Percentiles rank a stretch among this genome's conserved stretches.
These are phyloP conservation scores for Stephanodiscus minutulus DNA, from an alignment of 108 stramenopile species.

Conservation along the genomic window DNA sequence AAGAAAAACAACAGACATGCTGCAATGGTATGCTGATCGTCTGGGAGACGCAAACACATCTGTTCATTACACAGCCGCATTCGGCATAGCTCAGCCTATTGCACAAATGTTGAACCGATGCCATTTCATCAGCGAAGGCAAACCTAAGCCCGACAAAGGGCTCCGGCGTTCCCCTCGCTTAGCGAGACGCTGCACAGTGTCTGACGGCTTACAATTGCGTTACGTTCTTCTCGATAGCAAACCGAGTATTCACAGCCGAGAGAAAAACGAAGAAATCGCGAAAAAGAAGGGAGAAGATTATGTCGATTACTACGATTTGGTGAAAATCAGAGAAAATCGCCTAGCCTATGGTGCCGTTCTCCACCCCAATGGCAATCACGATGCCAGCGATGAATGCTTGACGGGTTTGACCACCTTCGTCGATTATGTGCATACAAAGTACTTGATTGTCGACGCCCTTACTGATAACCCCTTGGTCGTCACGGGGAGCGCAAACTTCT, in stretches of 20 bases:
- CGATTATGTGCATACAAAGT: conserved; percentile 44
- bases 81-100: conserved; percentile 36
- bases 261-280: conserved; percentile 20
- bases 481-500: conserved; percentile 47
- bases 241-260: conserved; percentile 31
- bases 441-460: conserved; percentile 37
- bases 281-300: conserved; percentile 29
- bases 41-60: conserved; percentile 23
- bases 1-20: conserved; percentile 30
- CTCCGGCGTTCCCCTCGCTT: conserved; percentile 41
- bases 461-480: conserved; percentile 40
- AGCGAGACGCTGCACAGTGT: conserved; percentile 6
- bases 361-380: neutral
- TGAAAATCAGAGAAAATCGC: conserved; percentile 20
- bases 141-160: conserved; percentile 8
- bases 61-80: conserved; percentile 42
- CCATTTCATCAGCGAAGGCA: neutral
- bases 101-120: conserved; percentile 31
- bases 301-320: conserved; percentile 40
- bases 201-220: conserved; percentile 16
- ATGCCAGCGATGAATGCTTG: conserved; percentile 19
- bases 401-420: conserved; percentile 43
- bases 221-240: conserved; percentile 45
- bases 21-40: conserved; percentile 42
- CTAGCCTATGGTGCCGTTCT: conserved; percentile 37